Conservation (phyloP, 306 rosid species). For the Crataegus laevigata region DNA sequence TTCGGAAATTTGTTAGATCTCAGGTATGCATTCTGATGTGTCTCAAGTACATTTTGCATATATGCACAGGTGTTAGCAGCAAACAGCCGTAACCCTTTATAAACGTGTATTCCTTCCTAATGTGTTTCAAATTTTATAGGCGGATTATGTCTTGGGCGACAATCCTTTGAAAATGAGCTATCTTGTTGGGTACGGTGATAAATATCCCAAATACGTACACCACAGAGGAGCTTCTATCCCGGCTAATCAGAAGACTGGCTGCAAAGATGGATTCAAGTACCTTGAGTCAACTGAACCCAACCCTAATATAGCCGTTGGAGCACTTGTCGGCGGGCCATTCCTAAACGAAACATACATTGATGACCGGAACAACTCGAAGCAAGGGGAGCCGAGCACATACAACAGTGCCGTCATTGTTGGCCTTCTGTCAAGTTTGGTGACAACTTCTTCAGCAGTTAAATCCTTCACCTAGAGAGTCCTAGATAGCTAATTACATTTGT, state of each 20-base stretch:
- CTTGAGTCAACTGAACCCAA: conserved; percentile 62
- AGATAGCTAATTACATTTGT: background rate
- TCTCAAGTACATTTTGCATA: background rate
- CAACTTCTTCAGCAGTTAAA: conserved; percentile 69
- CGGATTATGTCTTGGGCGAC: conserved; percentile 80
- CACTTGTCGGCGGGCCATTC: conserved; percentile 95
- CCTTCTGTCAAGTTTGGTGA: conserved; percentile 84
- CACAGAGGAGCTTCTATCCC: conserved; percentile 99
- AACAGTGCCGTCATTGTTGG: conserved; percentile 80
- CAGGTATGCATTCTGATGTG: conserved; percentile 46
- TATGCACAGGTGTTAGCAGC: background rate
- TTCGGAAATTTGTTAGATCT: conserved; percentile 65
- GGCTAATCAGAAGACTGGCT: conserved; percentile 35
- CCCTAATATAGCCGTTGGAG: conserved; percentile 86
- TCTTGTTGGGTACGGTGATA: conserved; percentile 82
- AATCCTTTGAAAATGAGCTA: conserved; percentile 80
- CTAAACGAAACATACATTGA: conserved; percentile 65
- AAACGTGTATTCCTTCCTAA: background rate
- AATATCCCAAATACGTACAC: conserved; percentile 78
- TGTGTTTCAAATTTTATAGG: conserved; percentile 36
- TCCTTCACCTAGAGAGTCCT: conserved; percentile 43
- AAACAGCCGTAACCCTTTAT: background rate
- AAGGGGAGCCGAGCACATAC: conserved; percentile 88
- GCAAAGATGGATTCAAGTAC: conserved; percentile 76
- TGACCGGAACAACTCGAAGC: conserved; percentile 76